phyloP scores from a whole-genome alignment of 805 yeast genomes.

The Nakazawaea anatomiae region DNA sequence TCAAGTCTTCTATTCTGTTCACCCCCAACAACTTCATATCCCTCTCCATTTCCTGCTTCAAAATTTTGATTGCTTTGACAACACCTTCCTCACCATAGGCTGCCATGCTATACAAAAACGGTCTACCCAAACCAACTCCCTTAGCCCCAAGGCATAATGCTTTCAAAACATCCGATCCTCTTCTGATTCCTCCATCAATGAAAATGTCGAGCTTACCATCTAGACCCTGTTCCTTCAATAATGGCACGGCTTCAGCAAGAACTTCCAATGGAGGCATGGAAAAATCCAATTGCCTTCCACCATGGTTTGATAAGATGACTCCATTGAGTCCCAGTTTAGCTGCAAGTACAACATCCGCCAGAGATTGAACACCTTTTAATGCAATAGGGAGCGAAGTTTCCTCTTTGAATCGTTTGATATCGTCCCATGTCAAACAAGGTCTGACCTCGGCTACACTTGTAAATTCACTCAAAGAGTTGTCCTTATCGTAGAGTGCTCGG shows the following conservation, averaged over 20 bases:
- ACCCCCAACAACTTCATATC: slow-evolving; percentile 67
- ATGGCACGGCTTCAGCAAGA: slow-evolving; percentile 46
- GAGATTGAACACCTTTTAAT: slow-evolving; percentile 61
- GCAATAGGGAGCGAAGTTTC: slow-evolving; percentile 42
- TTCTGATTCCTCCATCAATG: slow-evolving; percentile 38
- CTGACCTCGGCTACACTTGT: slow-evolving; percentile 41
- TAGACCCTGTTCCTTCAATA: slow-evolving; percentile 33
- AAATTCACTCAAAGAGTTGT: slow-evolving; percentile 24
- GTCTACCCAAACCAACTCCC: slow-evolving; percentile 65
- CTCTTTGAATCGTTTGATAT: slow-evolving; percentile 46
- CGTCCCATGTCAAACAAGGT: slow-evolving; percentile 53
- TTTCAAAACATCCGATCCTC: slow-evolving; percentile 38
- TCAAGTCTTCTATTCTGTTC: slow-evolving; percentile 37
- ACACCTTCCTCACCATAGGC: slow-evolving; percentile 78
- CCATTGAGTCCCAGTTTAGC: slow-evolving; percentile 56
- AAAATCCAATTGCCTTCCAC: slow-evolving; percentile 66
- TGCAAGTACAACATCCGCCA: slow-evolving; percentile 59
- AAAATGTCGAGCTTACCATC: slow-evolving; percentile 32
- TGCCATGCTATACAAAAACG: slow-evolving; percentile 73
- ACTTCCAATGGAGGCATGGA: slow-evolving; percentile 58
- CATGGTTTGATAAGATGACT: slow-evolving; percentile 66
- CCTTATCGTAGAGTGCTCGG: slow-evolving; percentile 47
- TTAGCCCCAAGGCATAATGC: slow-evolving; percentile 38
- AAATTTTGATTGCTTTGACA: slow-evolving; percentile 51
- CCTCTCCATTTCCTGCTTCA: slow-evolving; percentile 56